Percentiles rank a stretch among this genome's conserved stretches.
These are phyloP conservation scores for Aspergillus nanangensis DNA, from an alignment of 495 filamentous ascomycete species.

Conservation along the genomic window DNA sequence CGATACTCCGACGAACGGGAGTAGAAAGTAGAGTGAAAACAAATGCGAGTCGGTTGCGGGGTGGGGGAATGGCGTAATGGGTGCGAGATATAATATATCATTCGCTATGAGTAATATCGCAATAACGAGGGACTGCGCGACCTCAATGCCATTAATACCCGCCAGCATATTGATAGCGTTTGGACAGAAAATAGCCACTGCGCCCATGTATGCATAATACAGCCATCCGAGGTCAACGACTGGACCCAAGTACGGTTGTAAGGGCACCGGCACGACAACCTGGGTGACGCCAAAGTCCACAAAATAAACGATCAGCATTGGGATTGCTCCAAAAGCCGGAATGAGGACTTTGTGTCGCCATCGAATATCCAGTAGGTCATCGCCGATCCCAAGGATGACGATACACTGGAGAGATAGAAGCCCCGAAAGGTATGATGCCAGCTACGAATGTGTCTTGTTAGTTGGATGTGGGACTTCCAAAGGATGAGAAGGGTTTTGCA, in stretches of 20 bases:
- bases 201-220: constrained; percentile 96
- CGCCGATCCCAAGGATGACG: constrained; percentile 84
- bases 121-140: constrained; percentile 88
- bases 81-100: constrained; percentile 70
- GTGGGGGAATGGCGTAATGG: constrained; percentile 70
- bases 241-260: constrained; percentile 77
- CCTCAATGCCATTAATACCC: constrained; percentile 96
- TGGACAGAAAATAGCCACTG: constrained; percentile 90
- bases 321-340: constrained; percentile 88
- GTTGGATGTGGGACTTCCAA: neutral
- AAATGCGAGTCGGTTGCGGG: constrained; percentile 94
- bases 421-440: constrained; percentile 92
- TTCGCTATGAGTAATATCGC: constrained; percentile 78
- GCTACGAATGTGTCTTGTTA: constrained; percentile 42
- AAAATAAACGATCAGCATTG: constrained; percentile 94
- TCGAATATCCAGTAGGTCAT: constrained; percentile 96
- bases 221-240: constrained; percentile 81
- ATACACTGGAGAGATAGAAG: constrained; percentile 87
- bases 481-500: neutral
- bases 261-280: constrained; percentile 79
- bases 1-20: constrained; percentile 92
- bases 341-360: constrained; percentile 99
- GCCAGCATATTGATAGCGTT: constrained; percentile 99
- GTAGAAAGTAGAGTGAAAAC: constrained; percentile 89
- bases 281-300: constrained; percentile 97